These are phyloP conservation scores for Monosporascus cannonballus DNA, from an alignment of 2,329 filamentous ascomycete genomes.

Conservation along the genomic window DNA sequence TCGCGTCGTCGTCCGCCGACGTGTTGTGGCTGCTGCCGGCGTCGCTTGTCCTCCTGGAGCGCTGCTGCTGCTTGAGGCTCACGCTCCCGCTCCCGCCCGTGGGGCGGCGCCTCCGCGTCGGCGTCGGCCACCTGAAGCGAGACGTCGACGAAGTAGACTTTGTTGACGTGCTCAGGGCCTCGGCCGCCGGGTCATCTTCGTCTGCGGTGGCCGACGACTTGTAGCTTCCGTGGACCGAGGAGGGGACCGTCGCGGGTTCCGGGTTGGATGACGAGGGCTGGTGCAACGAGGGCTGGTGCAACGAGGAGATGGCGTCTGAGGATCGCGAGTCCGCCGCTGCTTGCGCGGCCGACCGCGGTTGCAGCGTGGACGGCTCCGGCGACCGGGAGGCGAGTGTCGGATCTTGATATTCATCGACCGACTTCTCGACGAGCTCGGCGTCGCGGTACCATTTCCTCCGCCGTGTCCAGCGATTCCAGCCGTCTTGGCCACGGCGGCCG, in stretches of 20 bases:
- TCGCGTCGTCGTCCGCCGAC: slow-evolving; percentile 25
- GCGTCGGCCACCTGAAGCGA: slow-evolving; percentile 1
- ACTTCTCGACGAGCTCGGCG: slow-evolving; percentile 82
- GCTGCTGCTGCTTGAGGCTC: slow-evolving; percentile 26
- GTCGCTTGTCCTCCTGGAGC: slow-evolving; percentile 35
- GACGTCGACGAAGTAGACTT: slow-evolving; percentile 20
- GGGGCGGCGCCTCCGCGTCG: slow-evolving; percentile 17
- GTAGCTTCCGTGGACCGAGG: slow-evolving; percentile 5
- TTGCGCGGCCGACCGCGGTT: slow-evolving; percentile 13
- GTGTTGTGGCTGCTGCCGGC: slow-evolving; percentile 31
- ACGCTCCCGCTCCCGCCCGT: slow-evolving; percentile 13
- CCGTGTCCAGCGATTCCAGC: slow-evolving; percentile 91
- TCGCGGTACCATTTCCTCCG: slow-evolving; percentile 95
- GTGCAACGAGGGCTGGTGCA: background rate
- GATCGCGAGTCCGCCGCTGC: no score
- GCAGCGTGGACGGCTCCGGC: slow-evolving; percentile 20
- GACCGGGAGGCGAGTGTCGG: slow-evolving; percentile 30
- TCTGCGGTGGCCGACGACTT: slow-evolving; percentile 1
- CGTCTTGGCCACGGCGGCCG: slow-evolving; percentile 75
- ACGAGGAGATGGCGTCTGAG: slow-evolving; percentile 5
- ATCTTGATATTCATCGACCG: slow-evolving; percentile 27
- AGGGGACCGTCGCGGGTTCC: slow-evolving; percentile 5
- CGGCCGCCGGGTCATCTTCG: background rate
- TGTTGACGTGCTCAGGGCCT: slow-evolving; percentile 23
- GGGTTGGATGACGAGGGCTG: slow-evolving; percentile 8